Evolutionary conservation across 352 stramenopile species (phyloP).

Genomic region (Lagenidium sp.): DNA sequence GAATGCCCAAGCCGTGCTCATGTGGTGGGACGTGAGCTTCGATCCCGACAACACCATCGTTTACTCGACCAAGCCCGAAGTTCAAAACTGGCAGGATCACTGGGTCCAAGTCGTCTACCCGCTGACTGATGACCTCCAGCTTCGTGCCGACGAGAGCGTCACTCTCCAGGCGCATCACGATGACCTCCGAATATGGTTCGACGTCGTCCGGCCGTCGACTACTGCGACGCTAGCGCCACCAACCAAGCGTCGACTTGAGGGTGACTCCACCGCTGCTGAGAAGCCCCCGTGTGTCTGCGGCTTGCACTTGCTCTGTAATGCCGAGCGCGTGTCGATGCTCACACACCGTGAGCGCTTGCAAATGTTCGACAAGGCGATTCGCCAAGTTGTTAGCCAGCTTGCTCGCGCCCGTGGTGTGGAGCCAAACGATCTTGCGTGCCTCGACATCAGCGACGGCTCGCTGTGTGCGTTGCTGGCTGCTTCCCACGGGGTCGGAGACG

Average conservation of each 20-base stretch:
- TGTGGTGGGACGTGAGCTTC: slow-evolving; percentile 79
- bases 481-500: slow-evolving; percentile 28
- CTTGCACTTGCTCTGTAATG: slow-evolving; percentile 73
- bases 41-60: slow-evolving; percentile 31
- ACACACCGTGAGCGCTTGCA: slow-evolving; percentile 26
- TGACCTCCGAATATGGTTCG: slow-evolving; percentile 75
- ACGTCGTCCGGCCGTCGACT: slow-evolving; percentile 22
- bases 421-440: slow-evolving; percentile 24
- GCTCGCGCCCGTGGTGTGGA: slow-evolving; percentile 9
- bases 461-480: slow-evolving; percentile 53
- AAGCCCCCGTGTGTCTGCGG: slow-evolving; percentile 61
- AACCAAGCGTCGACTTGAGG: slow-evolving; percentile 26
- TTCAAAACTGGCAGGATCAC: slow-evolving; percentile 79
- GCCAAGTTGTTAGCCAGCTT: slow-evolving; percentile 17
- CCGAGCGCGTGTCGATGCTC: slow-evolving; percentile 71
- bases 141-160: slow-evolving; percentile 16
- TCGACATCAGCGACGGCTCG: slow-evolving; percentile 76
- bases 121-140: slow-evolving; percentile 21
- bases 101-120: slow-evolving; percentile 78
- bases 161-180: slow-evolving; percentile 53
- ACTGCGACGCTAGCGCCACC: slow-evolving; percentile 2
- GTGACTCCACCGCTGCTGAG: slow-evolving; percentile 9
- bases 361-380: slow-evolving; percentile 32
- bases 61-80: slow-evolving; percentile 56
- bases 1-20: slow-evolving; percentile 53